Percentiles rank a stretch among this genome's conserved stretches.
Conservation (phyloP, 2,329 filamentous ascomycete genomes). For the Chrysoporthe cubensis region DNA sequence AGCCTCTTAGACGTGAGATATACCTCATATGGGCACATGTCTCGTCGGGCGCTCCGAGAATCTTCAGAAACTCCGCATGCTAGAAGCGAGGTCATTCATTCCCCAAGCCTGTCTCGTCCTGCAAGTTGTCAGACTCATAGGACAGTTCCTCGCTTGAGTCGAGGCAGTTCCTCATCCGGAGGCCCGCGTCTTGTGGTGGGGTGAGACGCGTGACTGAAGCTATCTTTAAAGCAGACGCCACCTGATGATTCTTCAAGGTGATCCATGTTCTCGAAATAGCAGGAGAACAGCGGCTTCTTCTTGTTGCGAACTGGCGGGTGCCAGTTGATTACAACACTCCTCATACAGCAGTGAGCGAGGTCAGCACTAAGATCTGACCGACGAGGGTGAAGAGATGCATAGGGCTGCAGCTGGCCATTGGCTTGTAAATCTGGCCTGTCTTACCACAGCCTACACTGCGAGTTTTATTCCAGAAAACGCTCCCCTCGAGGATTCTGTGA, state of each 20-base stretch:
- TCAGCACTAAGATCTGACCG: slow-evolving; percentile 13
- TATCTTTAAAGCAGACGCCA: not conserved
- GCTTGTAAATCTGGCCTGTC: not conserved
- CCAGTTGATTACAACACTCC: not conserved
- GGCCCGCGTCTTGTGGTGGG: not conserved
- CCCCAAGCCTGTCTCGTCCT: not conserved
- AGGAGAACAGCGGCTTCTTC: not conserved
- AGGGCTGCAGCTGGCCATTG: slow-evolving; percentile 1
- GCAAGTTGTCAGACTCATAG: not conserved
- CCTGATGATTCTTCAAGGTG: not conserved
- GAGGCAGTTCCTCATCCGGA: not conserved
- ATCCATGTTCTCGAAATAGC: not conserved
- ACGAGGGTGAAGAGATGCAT: slow-evolving; percentile 7
- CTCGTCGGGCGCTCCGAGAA: no score
- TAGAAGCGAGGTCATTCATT: no score
- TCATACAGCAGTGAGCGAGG: not conserved
- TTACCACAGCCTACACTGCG: not conserved
- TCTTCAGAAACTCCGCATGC: no score
- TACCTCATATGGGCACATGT: no score
- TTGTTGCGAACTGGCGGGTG: not conserved
- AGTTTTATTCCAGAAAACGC: not conserved
- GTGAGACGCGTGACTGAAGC: not conserved
- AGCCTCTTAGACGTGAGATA: no score
- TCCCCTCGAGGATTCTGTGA: not conserved
- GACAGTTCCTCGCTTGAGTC: not conserved